Evolutionary conservation across 805 yeast genomes (phyloP).

Genomic region (Hanseniaspora pseudoguilliermondii): DNA sequence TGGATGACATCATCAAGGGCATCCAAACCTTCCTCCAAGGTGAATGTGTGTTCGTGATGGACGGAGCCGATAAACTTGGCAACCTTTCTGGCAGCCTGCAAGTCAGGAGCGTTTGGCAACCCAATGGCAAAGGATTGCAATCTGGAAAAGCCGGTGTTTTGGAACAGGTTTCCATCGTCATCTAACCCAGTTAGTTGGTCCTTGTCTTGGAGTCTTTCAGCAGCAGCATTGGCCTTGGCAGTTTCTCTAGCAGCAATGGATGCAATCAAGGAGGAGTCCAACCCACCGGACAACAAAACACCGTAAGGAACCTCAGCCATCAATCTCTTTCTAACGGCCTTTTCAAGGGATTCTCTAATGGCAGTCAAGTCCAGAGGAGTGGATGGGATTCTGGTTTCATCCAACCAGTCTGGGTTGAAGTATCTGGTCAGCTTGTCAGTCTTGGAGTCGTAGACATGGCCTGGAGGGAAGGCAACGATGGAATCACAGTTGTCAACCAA

Average conservation of each 20-base stretch:
- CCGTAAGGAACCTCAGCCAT: conserved; percentile 99
- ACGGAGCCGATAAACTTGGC: conserved; percentile 92
- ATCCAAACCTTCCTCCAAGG: conserved; percentile 92
- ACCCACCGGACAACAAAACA: conserved; percentile 91
- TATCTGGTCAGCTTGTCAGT: conserved; percentile 80
- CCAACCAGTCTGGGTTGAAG: conserved; percentile 92
- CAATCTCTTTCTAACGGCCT: conserved; percentile 95
- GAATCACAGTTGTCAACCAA: conserved; percentile 88
- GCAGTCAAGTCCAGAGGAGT: conserved; percentile 58
- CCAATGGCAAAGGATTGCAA: conserved; percentile 96
- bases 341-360: conserved; percentile 72
- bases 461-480: conserved; percentile 93
- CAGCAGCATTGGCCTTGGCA: conserved; percentile 41
- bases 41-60: conserved; percentile 96
- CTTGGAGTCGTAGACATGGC: conserved; percentile 86
- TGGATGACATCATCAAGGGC: conserved; percentile 87
- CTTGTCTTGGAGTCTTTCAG: conserved; percentile 46
- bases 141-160: conserved; percentile 57
- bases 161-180: conserved; percentile 67
- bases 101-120: conserved; percentile 94
- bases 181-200: conserved; percentile 79
- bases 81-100: conserved; percentile 89
- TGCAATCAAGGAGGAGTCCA: conserved; percentile 93
- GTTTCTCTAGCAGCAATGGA: conserved; percentile 96
- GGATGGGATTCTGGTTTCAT: conserved; percentile 60